These are phyloP conservation scores for Spergularia bocconei DNA, from an alignment of 148 eudicot species.

Conservation along the genomic window DNA sequence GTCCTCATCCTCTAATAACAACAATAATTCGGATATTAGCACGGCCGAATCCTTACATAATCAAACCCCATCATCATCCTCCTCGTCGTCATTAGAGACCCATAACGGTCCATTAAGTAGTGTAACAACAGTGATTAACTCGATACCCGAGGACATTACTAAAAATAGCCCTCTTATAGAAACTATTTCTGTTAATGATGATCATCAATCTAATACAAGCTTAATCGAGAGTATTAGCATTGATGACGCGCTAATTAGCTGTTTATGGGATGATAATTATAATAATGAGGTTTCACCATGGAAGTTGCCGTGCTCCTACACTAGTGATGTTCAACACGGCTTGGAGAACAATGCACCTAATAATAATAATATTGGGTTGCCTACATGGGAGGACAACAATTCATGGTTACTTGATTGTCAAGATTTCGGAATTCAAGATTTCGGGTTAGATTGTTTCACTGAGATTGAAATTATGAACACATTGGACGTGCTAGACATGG, in stretches of 20 bases:
- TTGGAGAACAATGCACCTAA: slow-evolving; percentile 11
- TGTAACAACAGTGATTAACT: not conserved
- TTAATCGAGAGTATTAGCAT: slow-evolving; percentile 31
- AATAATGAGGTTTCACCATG: slow-evolving; percentile 32
- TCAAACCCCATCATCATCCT: slow-evolving; percentile 25
- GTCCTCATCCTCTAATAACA: slow-evolving; percentile 32
- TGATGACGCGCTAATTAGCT: slow-evolving; percentile 52
- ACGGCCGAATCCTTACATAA: slow-evolving; percentile 29
- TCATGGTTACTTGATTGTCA: slow-evolving; percentile 64
- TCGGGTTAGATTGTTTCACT: slow-evolving; percentile 48
- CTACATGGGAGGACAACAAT: slow-evolving; percentile 36
- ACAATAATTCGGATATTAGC: slow-evolving; percentile 29
- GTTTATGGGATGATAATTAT: slow-evolving; percentile 45
- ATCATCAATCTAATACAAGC: slow-evolving; percentile 24
- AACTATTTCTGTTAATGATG: slow-evolving; percentile 27
- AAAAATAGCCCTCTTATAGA: slow-evolving; percentile 33
- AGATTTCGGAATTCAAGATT: slow-evolving; percentile 75
- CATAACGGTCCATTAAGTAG: slow-evolving; percentile 14
- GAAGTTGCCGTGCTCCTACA: slow-evolving; percentile 36
- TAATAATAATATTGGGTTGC: slow-evolving; percentile 2
- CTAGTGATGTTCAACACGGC: slow-evolving; percentile 19
- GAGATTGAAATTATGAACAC: slow-evolving; percentile 44
- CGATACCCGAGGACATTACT: slow-evolving; percentile 10
- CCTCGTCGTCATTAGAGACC: slow-evolving; percentile 27
- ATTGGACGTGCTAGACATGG: slow-evolving; percentile 36